Base-by-base conservation (phyloP, 164 flowering plant genomes). In the Chloranthus sessilifolius region DNA sequence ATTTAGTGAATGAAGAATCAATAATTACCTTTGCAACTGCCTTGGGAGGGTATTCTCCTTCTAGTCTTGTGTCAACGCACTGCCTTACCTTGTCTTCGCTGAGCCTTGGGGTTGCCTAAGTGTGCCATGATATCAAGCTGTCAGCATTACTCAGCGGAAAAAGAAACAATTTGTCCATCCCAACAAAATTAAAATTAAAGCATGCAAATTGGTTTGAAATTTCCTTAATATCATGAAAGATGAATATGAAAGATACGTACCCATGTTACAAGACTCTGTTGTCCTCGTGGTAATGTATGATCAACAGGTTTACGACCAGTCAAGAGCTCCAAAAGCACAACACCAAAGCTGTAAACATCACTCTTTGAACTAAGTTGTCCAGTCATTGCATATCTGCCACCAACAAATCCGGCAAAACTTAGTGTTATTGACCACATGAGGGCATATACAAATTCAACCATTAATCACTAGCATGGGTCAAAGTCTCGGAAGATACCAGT, bases 201-300 rank as follows among this genome's bases (percentile, higher is more conserved):
- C 35, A 52, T 17, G n/a, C n/a, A n/a, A n/a, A n/a, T n/a, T n/a
- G 30, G n/a, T n/a, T n/a, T n/a, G n/a, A n/a, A n/a, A n/a, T n/a
- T n/a, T n/a, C n/a, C n/a, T n/a, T n/a, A n/a, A n/a, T n/a, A n/a
- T n/a, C n/a, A n/a, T n/a, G n/a, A n/a, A n/a, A 33, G 21, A 5
- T 2, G 5, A 48, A 48, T 17, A 5, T 7, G 10, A 11, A 47
- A 1, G 19, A 12, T 43, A 15, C 20, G 26, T 78, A 87, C 96
- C 96, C 96, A 84, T 56, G 96, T 82, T 56, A 87, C 87, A 55
- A 87, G 92, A 64, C 89, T 82, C 69, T 87, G 96, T 63, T 84
- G 96, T 35, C 92, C 92, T 26, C 92, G 75, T 14, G 96, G 96
- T 25, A 84, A 59, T 23, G 89, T 82, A 52, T 76, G 88, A 62